These are phyloP conservation scores for Lachnellula arida DNA, from an alignment of 2,329 filamentous ascomycete genomes.

Conservation along the genomic window DNA sequence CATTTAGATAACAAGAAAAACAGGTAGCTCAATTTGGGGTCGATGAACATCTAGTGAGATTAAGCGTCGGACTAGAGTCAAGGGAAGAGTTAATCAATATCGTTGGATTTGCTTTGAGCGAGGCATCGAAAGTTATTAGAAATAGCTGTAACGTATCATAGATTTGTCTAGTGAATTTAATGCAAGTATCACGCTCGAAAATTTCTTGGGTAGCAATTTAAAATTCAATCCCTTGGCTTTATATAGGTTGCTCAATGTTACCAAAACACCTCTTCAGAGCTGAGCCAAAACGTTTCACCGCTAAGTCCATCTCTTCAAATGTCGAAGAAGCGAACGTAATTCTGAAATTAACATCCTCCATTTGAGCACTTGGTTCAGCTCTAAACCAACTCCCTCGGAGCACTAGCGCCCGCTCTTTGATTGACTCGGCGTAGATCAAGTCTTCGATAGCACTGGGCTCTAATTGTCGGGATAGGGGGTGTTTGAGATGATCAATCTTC, in stretches of 20 bases:
- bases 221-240: too few relatives aligned
- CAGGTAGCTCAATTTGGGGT: slow-evolving; percentile 13
- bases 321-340: background rate
- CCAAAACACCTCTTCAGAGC: background rate
- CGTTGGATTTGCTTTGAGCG: background rate
- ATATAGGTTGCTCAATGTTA: background rate
- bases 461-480: background rate
- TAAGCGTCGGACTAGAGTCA: slow-evolving; percentile 17
- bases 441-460: background rate
- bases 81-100: background rate
- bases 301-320: background rate
- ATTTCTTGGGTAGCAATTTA: too few relatives aligned
- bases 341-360: background rate
- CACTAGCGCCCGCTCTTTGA: background rate
- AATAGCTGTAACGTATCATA: background rate
- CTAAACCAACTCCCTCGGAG: background rate
- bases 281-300: background rate
- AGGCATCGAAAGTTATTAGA: background rate
- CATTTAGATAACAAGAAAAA: background rate
- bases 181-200: too few relatives aligned
- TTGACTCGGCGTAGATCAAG: background rate
- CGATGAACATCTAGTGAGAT: slow-evolving; percentile 11
- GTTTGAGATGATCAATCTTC: background rate
- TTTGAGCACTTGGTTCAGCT: background rate
- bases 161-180: too few relatives aligned